Evolutionary conservation across 768 basidiomycete species (phyloP).

Genomic region (Russula virescens): DNA sequence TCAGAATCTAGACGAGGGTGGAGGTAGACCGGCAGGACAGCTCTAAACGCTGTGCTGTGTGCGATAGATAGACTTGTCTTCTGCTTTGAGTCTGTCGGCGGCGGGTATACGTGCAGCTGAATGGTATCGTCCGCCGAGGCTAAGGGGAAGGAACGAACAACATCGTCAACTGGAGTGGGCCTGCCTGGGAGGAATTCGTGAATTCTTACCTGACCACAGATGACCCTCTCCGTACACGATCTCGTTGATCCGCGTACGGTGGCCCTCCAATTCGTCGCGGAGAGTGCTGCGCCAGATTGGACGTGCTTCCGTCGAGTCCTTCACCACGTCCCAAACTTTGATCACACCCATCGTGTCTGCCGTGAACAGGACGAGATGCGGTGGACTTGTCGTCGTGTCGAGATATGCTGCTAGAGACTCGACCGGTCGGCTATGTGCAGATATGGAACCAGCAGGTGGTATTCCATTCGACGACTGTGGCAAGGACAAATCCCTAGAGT

Average conservation of each 20-base stretch:
- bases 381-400: conserved; percentile 27
- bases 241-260: conserved; percentile 81
- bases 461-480: conserved; percentile 39
- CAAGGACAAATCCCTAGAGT: conserved; percentile 58
- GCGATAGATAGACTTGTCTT: conserved; percentile 47
- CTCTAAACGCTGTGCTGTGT: conserved; percentile 63
- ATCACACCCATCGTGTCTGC: conserved; percentile 92
- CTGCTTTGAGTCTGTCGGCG: conserved; percentile 24
- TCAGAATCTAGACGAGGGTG: conserved; percentile 40
- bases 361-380: conserved; percentile 55
- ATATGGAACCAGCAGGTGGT: conserved; percentile 59
- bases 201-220: conserved; percentile 82
- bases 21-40: conserved; percentile 61
- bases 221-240: conserved; percentile 58
- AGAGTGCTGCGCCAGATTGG: conserved; percentile 48
- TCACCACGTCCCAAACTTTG: conserved; percentile 66
- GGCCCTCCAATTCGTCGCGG: conserved; percentile 55
- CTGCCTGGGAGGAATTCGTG: background rate
- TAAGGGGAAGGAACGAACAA: conserved; percentile 29
- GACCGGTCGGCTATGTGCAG: conserved; percentile 83
- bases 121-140: conserved; percentile 89
- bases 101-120: conserved; percentile 48
- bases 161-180: background rate
- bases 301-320: conserved; percentile 37
- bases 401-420: conserved; percentile 63